Conservation (phyloP, 208 protist genomes). For the Vickermania ingenoplastis region DNA sequence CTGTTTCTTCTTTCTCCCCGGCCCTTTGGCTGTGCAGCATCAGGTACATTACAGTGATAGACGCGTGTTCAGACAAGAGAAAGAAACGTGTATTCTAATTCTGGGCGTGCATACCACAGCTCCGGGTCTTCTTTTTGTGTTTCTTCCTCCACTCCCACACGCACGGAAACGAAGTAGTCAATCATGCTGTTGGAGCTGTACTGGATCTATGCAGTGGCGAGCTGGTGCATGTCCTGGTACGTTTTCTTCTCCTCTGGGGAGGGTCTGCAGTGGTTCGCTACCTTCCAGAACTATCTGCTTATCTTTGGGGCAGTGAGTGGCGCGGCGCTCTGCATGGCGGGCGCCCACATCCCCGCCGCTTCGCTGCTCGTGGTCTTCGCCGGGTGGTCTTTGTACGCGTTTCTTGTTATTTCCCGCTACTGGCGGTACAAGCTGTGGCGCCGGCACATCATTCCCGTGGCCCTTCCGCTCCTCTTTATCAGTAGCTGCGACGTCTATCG, state of each 20-base stretch:
- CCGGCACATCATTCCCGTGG: conserved; percentile 66
- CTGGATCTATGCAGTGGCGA: conserved; percentile 67
- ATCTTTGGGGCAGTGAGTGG: conserved; percentile 45
- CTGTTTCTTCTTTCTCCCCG: too few relatives aligned
- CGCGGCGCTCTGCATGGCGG: conserved; percentile 32
- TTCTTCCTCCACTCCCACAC: too few relatives aligned
- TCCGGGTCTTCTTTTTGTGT: too few relatives aligned
- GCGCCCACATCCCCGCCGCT: conserved; percentile 29
- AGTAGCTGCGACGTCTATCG: conserved; percentile 21
- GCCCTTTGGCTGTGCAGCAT: too few relatives aligned
- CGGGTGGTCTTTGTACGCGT: conserved; percentile 69
- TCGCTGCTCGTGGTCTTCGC: conserved; percentile 57
- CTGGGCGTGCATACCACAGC: too few relatives aligned
- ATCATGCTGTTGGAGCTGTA: conserved; percentile 25
- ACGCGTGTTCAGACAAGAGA: neutral
- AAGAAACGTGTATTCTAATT: too few relatives aligned
- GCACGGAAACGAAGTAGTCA: too few relatives aligned
- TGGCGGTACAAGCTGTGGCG: conserved; percentile 62
- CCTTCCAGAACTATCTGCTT: conserved; percentile 65
- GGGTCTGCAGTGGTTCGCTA: conserved; percentile 68
- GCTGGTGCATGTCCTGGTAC: conserved; percentile 88
- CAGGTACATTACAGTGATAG: neutral
- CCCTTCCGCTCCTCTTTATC: conserved; percentile 30
- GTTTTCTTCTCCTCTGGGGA: conserved; percentile 79
- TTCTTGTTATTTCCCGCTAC: conserved; percentile 67